Evolutionary conservation across 2,329 filamentous ascomycete genomes (phyloP), one percentile per base, ranked within the genome.

Genomic region (Pseudocercospora cruenta): DNA sequence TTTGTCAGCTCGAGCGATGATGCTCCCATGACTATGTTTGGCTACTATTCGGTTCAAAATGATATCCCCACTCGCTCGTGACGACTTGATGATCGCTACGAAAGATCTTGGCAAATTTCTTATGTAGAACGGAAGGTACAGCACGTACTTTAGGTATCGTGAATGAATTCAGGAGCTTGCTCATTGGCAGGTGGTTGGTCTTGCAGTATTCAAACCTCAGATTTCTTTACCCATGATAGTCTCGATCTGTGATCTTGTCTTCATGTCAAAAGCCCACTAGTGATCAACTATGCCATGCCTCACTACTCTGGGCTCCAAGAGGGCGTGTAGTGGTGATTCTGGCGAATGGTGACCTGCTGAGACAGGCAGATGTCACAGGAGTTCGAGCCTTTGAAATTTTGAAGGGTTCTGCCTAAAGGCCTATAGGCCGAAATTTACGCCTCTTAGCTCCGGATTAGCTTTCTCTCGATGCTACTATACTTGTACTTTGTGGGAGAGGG

Each of bases 41-140:
- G 28, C 55, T n/a, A 26, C 28, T 39, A 4, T 39, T 47, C 31
- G 67, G 60, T 63, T 69, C 36, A 71, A 69, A 72, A 65, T 71
- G 71, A 72, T 70, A 71, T 73, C 68, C 67, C 69, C 60, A 60
- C 67, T 68, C 63, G 63, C 63, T 39, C 63, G 47, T 68, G 55
- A 45, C 58, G 58, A 36, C 39, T 21, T 49, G 19, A 45, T 26
- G 58, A 49, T 12, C 2, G 22, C 47, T 21, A 59, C 31, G 45
- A 51, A 51, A 28, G 36, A 33, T 10, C 16, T 53, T 21, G 9
- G 16, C 8, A 21, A n/a, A 16, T 62, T 47, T 62, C 31, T 19
- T 62, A 58, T 63, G 60, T 59, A 62, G 47, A 19, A 51, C 16
- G 45, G 51, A 54, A 26, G 22, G 10, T n/a, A 51, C 49, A 54